phyloP scores from a whole-genome alignment of 805 yeast species.

The Saccharomycopsis lassenensis region DNA sequence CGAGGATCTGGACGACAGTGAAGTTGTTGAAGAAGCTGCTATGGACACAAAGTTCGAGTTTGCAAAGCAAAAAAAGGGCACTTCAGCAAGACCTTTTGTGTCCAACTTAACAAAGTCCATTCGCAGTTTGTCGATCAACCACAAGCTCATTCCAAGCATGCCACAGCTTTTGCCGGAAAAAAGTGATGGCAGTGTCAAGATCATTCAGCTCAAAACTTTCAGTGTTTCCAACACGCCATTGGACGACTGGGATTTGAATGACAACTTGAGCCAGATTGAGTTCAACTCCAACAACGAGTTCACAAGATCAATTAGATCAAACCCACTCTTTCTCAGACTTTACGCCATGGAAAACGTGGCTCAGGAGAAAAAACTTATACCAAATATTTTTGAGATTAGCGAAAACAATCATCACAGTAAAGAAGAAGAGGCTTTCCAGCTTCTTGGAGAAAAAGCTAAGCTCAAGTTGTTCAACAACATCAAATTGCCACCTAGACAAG shows the following conservation, averaged over 20 bases:
- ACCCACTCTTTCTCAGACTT: constrained; percentile 13
- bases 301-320: constrained; percentile 13
- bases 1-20: not conserved
- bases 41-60: not conserved
- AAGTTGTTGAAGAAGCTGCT: not conserved
- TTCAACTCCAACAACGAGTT: not conserved
- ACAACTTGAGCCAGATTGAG: not conserved
- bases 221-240: constrained; percentile 13
- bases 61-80: not conserved
- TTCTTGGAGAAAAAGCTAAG: constrained; percentile 15
- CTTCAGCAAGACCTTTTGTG: constrained; percentile 4
- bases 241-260: constrained; percentile 12
- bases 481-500: constrained; percentile 16
- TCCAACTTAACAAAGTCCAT: constrained; percentile 11
- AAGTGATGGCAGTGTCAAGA: not conserved
- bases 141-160: not conserved
- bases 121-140: constrained; percentile 3
- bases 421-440: not conserved
- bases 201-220: constrained; percentile 13
- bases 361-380: constrained; percentile 12
- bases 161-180: not conserved
- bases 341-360: constrained; percentile 17
- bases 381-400: constrained; percentile 16
- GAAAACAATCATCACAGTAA: not conserved
- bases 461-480: constrained; percentile 15